Percentiles rank a stretch among this genome's conserved stretches.
Conservation (phyloP, 2,329 filamentous ascomycete species). For the Arthrobotrys musiformis region DNA sequence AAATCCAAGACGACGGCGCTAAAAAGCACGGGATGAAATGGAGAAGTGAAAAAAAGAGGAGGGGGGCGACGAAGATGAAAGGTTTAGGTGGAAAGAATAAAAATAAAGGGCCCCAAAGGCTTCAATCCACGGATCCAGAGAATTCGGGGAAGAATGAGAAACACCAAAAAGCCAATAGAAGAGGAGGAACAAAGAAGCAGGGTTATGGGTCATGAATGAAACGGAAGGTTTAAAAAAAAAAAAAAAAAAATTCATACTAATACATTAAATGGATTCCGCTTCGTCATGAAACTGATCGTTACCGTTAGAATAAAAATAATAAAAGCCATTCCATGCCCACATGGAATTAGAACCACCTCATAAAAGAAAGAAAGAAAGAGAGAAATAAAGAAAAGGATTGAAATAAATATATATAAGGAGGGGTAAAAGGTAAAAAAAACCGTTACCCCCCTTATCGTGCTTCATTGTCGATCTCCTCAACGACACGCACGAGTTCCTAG, state of each 20-base stretch:
- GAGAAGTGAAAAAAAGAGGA: background rate
- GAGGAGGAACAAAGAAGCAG: background rate
- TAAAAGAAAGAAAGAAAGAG: background rate
- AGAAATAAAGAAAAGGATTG: background rate
- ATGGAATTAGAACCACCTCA: constrained; percentile 6
- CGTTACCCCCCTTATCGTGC: background rate
- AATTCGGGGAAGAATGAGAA: background rate
- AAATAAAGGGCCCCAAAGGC: background rate
- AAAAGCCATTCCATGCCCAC: constrained; percentile 27
- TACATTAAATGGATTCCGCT: constrained; percentile 31
- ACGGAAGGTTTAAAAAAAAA: constrained; percentile 18
- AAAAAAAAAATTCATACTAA: too few species aligned
- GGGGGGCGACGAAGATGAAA: background rate
- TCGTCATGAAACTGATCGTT: constrained; percentile 23
- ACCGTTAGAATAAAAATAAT: constrained; percentile 1
- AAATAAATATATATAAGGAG: too few species aligned
- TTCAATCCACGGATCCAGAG: background rate
- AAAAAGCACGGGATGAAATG: background rate
- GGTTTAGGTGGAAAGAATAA: background rate
- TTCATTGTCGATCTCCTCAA: constrained; percentile 59
- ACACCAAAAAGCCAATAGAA: background rate
- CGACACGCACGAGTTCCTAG: constrained; percentile 58
- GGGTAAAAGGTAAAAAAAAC: too few species aligned
- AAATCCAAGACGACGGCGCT: background rate
- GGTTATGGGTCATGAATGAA: constrained; percentile 19